Evolutionary conservation across 352 stramenopile species (phyloP).

Genomic region (Aphanomyces cochlioides): DNA sequence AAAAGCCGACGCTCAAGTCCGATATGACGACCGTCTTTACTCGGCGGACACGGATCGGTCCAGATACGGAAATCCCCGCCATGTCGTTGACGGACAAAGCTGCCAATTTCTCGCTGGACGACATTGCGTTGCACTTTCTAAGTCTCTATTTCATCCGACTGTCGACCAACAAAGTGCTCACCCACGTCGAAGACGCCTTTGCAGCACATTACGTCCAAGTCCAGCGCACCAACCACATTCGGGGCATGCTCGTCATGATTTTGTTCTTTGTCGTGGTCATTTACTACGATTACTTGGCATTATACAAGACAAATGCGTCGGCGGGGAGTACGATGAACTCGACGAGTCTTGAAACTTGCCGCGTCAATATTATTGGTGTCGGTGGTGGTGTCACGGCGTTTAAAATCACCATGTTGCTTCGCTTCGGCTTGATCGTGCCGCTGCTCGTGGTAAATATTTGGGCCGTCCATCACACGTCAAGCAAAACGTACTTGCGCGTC

Average conservation of each 20-base stretch:
- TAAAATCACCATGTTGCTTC: conserved; percentile 65
- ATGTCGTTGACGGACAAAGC: too few species aligned
- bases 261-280: conserved; percentile 69
- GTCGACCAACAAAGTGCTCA: conserved; percentile 56
- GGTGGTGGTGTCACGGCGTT: conserved; percentile 40
- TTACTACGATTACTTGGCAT: conserved; percentile 68
- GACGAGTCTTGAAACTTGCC: neutral
- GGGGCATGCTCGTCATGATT: conserved; percentile 53
- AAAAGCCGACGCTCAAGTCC: too few species aligned
- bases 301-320: conserved; percentile 37
- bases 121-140: conserved; percentile 72
- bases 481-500: conserved; percentile 56
- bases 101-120: conserved; percentile 40
- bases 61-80: too few species aligned
- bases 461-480: conserved; percentile 55
- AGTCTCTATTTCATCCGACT: conserved; percentile 83
- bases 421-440: conserved; percentile 56
- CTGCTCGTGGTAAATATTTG: conserved; percentile 65
- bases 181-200: conserved; percentile 76
- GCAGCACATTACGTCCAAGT: conserved; percentile 73
- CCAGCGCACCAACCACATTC: conserved; percentile 58
- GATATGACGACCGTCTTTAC: too few species aligned
- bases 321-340: neutral
- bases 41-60: too few species aligned
- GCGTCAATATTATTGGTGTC: conserved; percentile 35